Percentiles rank a stretch among this genome's conserved stretches.
phyloP scores from a whole-genome alignment of 2,329 filamentous ascomycete species.

The Emydomyces testavorans region DNA sequence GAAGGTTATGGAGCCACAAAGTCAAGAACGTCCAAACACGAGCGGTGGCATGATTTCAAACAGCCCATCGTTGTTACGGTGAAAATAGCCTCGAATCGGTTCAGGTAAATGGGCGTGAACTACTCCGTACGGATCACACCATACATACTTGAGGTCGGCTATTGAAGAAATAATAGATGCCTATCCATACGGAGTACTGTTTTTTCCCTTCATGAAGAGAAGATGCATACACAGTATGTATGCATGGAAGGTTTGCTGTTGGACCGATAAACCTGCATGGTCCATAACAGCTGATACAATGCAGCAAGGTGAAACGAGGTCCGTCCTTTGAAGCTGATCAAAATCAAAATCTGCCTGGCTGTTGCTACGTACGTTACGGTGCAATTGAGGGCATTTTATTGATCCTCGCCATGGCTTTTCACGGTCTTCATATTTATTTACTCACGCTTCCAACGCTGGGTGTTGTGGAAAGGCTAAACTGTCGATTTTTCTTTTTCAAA shows the following conservation, averaged over 20 bases:
- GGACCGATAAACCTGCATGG: constrained; percentile 7
- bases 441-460: too few species aligned
- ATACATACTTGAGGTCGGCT: too few species aligned
- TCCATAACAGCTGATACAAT: constrained; percentile 10
- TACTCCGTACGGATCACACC: too few species aligned
- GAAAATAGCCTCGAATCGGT: too few species aligned
- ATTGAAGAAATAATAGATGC: neutral
- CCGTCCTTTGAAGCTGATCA: constrained; percentile 1
- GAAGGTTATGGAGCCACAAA: constrained; percentile 5
- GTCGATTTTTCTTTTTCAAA: neutral
- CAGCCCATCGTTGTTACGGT: too few species aligned
- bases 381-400: constrained; percentile 6
- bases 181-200: neutral
- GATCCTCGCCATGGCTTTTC: constrained; percentile 2
- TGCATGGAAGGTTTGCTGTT: neutral
- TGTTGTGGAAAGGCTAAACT: too few species aligned
- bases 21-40: neutral
- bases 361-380: neutral
- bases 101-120: too few species aligned
- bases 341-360: neutral
- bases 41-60: neutral
- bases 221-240: neutral
- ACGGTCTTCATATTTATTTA: neutral
- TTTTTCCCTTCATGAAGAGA: neutral
- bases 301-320: constrained; percentile 11